Conservation (phyloP, 768 basidiomycete genomes). For the Thelephora aurantiotincta region DNA sequence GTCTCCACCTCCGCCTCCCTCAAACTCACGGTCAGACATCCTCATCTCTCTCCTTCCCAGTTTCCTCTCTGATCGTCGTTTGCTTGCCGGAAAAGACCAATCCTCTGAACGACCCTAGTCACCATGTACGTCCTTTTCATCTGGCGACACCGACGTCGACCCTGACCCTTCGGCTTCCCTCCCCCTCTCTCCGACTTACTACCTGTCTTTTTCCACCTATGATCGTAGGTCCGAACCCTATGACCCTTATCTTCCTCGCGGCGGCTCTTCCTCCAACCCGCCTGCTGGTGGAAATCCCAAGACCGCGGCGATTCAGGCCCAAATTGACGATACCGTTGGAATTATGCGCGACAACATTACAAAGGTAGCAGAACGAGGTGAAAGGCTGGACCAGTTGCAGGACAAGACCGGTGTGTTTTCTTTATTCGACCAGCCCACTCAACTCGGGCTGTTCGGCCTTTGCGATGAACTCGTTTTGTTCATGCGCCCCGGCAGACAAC, state of each 20-base stretch:
- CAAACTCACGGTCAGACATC: background rate
- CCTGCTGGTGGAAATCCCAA: constrained; percentile 50
- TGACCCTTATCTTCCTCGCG: constrained; percentile 93
- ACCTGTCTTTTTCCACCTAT: constrained; percentile 8
- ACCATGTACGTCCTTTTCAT: background rate
- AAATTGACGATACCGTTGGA: constrained; percentile 93
- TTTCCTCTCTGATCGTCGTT: background rate
- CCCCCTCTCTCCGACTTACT: constrained; percentile 4
- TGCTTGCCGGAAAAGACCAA: background rate
- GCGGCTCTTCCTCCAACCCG: constrained; percentile 45
- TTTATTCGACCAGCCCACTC: background rate
- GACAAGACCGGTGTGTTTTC: constrained; percentile 85
- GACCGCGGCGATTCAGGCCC: constrained; percentile 91
- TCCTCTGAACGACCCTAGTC: background rate
- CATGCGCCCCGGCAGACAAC: constrained; percentile 45
- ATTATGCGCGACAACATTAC: constrained; percentile 99
- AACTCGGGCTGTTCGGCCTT: background rate
- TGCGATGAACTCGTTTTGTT: constrained; percentile 2
- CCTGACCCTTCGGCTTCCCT: background rate
- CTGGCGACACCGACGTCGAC: background rate
- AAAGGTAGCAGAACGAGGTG: constrained; percentile 90
- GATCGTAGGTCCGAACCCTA: constrained; percentile 85
- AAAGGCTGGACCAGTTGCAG: constrained; percentile 84
- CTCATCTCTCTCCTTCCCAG: no score
- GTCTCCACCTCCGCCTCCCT: background rate